Evolutionary conservation across 495 filamentous ascomycete genomes (phyloP).

Genomic region (Penicillium pancosmium): DNA sequence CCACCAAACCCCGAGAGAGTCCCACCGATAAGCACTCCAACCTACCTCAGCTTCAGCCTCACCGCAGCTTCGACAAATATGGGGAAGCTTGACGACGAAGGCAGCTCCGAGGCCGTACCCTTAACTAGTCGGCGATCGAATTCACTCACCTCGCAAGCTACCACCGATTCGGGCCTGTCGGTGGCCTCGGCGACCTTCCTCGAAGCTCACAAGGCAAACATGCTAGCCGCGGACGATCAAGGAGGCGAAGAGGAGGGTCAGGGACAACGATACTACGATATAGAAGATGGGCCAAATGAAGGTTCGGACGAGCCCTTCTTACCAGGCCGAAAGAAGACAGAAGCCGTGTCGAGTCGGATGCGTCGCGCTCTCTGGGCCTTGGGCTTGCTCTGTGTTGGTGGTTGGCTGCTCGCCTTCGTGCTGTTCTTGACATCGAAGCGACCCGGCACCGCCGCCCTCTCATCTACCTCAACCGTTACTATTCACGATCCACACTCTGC

Average conservation of each 20-base stretch:
- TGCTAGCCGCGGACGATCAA: constrained; percentile 13
- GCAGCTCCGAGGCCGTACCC: constrained; percentile 30
- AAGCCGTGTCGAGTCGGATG: constrained; percentile 40
- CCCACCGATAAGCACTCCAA: constrained; percentile 20
- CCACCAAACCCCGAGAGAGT: constrained; percentile 7
- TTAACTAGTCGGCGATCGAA: constrained; percentile 30
- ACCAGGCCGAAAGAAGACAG: constrained; percentile 18
- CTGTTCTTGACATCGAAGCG: constrained; percentile 66
- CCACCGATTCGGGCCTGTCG: constrained; percentile 45
- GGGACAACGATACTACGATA: constrained; percentile 39
- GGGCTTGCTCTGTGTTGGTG: constrained; percentile 65
- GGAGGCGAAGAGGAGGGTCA: constrained; percentile 14
- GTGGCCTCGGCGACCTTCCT: constrained; percentile 39
- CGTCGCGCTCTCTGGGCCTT: constrained; percentile 70
- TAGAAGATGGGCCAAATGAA: constrained; percentile 38
- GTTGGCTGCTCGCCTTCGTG: constrained; percentile 79
- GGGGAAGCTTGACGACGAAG: constrained; percentile 35
- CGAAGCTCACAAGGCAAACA: constrained; percentile 28
- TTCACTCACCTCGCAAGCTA: constrained; percentile 33
- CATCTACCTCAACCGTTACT: constrained; percentile 23
- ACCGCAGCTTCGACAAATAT: constrained; percentile 26
- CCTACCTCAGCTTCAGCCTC: constrained; percentile 9
- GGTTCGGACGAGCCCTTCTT: constrained; percentile 34
- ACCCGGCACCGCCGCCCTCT: constrained; percentile 22
- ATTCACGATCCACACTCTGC: constrained; percentile 63